phyloP scores from a whole-genome alignment of 192 early-diverging fungal species.

The Powellomyces hirtus region DNA sequence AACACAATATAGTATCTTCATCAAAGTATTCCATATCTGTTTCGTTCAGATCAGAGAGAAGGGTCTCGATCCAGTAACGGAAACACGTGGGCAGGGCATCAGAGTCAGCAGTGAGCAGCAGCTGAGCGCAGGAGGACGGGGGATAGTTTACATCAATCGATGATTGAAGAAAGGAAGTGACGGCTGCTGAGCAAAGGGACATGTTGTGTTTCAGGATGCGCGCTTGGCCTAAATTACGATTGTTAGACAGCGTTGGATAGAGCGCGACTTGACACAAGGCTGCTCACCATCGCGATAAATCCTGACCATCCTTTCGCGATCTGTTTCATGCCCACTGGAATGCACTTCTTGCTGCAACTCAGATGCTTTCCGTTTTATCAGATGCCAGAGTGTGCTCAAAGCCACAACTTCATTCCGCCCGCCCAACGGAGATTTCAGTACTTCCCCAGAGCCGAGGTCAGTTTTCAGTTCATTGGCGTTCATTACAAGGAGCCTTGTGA shows the following conservation, averaged over 20 bases:
- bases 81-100: neutral
- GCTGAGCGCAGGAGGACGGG: neutral
- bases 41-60: neutral
- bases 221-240: neutral
- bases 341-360: neutral
- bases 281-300: constrained; percentile 30
- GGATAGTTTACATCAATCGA: neutral
- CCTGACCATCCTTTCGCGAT: constrained; percentile 12
- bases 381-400: constrained; percentile 10
- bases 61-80: neutral
- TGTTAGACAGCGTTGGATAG: neutral
- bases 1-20: constrained; percentile 34
- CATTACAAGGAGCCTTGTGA: constrained; percentile 37
- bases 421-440: neutral
- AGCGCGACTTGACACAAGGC: neutral
- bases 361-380: constrained; percentile 12
- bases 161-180: neutral
- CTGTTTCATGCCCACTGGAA: neutral
- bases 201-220: constrained; percentile 12
- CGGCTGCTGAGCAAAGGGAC: neutral
- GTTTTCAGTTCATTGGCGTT: constrained; percentile 24
- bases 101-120: neutral
- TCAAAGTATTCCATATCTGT: constrained; percentile 19
- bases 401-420: constrained; percentile 23
- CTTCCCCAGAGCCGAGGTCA: neutral